phyloP scores from a whole-genome alignment of 192 early-diverging fungal species.

The Cetraspora pellucida region DNA sequence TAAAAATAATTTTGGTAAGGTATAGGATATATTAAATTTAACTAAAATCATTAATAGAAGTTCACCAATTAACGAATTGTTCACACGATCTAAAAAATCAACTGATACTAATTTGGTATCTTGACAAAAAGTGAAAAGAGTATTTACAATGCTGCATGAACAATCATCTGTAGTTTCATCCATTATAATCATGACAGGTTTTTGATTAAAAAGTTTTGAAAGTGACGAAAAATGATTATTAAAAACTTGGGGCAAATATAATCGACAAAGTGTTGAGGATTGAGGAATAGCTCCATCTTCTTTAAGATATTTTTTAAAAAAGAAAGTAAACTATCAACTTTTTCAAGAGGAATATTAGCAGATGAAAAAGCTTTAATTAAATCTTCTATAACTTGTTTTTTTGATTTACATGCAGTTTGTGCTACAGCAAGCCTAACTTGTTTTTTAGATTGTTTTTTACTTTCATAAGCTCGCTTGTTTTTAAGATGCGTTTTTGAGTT shows the following conservation, averaged over 20 bases:
- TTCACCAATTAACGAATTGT: not conserved
- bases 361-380: constrained; percentile 9
- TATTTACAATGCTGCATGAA: not conserved
- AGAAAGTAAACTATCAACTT: not conserved
- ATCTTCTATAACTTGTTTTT: not conserved
- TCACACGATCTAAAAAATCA: not conserved
- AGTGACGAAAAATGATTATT: not conserved
- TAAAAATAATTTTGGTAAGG: not conserved
- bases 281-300: constrained; percentile 1
- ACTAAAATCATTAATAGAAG: not conserved
- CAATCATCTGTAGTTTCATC: constrained; percentile 3
- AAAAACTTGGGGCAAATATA: not conserved
- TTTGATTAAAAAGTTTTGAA: not conserved
- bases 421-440: not conserved
- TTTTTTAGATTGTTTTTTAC: not conserved
- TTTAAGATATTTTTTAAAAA: constrained; percentile 25
- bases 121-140: not conserved
- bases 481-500: not conserved
- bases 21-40: not conserved
- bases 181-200: constrained; percentile 7
- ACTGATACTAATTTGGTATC: constrained; percentile 6
- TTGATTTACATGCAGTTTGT: not conserved
- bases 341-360: not conserved
- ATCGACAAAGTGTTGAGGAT: not conserved
- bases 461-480: not conserved